phyloP scores from a whole-genome alignment of 2,329 filamentous ascomycete genomes.

The Penicillium sp. region DNA sequence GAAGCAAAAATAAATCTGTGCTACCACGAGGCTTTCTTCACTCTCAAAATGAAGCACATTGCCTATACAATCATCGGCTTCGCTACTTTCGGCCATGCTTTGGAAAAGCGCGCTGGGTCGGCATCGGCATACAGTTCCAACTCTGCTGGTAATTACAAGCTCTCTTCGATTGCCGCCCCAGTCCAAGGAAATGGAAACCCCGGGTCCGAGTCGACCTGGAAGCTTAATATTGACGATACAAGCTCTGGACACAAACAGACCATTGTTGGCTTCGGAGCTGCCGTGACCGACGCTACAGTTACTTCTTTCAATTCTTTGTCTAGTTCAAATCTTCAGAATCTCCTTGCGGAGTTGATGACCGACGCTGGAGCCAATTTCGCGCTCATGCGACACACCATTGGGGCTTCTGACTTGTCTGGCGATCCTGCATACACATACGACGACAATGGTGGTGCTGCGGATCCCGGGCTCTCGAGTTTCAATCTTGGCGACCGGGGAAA shows the following conservation, averaged over 20 bases:
- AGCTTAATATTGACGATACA: constrained; percentile 32
- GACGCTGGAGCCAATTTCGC: no score
- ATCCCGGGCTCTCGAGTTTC: no score
- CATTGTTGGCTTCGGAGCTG: constrained; percentile 42
- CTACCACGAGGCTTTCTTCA: background rate
- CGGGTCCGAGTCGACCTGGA: constrained; percentile 29
- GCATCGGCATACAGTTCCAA: constrained; percentile 34
- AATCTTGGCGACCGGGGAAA: no score
- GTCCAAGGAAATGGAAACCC: constrained; percentile 25
- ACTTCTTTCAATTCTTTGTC: constrained; percentile 38
- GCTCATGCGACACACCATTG: no score
- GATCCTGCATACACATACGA: no score
- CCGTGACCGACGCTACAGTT: constrained; percentile 46
- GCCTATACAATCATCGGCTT: constrained; percentile 13
- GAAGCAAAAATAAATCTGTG: background rate
- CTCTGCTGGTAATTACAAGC: constrained; percentile 30
- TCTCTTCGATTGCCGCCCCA: constrained; percentile 24
- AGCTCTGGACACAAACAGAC: constrained; percentile 31
- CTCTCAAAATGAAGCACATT: constrained; percentile 3
- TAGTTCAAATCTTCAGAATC: no score
- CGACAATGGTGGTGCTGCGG: no score
- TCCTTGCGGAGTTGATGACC: no score
- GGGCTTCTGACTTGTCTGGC: no score
- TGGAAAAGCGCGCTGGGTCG: constrained; percentile 20
- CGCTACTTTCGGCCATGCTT: constrained; percentile 16